Percentiles rank a stretch among this genome's conserved stretches.
phyloP scores from a whole-genome alignment of 1,139 yeast genomes.

The Diutina sp. region DNA sequence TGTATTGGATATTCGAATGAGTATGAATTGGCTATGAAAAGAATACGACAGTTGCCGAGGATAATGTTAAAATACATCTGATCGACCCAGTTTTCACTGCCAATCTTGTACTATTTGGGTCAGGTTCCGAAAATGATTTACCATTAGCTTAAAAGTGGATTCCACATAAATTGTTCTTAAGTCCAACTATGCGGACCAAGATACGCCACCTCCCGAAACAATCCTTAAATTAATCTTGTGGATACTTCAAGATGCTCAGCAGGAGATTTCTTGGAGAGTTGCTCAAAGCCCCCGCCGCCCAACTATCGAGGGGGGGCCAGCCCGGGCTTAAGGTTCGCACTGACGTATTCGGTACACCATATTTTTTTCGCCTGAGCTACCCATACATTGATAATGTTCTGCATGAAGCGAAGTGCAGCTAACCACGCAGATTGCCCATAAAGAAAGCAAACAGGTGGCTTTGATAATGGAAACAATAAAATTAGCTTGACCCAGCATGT shows the following conservation, averaged over 20 bases:
- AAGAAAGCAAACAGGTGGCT: background rate
- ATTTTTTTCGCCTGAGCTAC: background rate
- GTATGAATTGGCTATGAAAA: no score
- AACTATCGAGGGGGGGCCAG: background rate
- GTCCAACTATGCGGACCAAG: background rate
- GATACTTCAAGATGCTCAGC: background rate
- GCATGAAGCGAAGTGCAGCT: background rate
- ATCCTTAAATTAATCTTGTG: background rate
- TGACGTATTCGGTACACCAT: background rate
- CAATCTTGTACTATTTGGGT: no score
- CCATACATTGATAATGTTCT: background rate
- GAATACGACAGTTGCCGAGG: no score
- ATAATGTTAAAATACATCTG: no score
- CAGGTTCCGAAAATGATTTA: no score
- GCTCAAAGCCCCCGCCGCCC: background rate
- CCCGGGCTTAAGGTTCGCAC: background rate
- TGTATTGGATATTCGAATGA: no score
- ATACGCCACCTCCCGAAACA: background rate
- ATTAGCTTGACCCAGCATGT: background rate
- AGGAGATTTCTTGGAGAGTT: background rate
- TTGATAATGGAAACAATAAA: background rate
- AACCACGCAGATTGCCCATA: background rate
- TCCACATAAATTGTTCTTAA: background rate
- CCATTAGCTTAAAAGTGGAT: no score
- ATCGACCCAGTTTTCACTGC: no score